Base-by-base conservation (phyloP, 345 rosid genomes). In the Lepidium sativum region DNA sequence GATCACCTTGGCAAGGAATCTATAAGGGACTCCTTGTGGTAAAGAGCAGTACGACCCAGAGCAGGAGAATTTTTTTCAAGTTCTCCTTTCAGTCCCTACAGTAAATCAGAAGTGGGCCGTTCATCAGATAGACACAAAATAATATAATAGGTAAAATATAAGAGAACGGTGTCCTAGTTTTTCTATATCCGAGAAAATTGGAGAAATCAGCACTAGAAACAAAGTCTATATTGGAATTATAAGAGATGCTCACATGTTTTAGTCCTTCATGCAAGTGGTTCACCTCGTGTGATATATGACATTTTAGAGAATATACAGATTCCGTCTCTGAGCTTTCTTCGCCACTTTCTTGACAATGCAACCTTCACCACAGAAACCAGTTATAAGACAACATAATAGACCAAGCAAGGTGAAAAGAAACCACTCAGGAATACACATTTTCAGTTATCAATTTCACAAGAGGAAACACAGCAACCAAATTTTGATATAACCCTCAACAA, bases 231-330 rank as follows among this genome's bases (percentile, higher is more conserved):
- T 16, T 18, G 9, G 16, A 55, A 29, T 53, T 45, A 52, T 32
- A 23, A 17, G 42, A 53, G 0, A 5, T 17, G 71, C 99, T 86
- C 69, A 86, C 99, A 85, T 90, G 74, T 74, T 82, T 94, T 73
- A 94, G 57, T 78, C 97, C 99, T 83, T 86, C 99, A 74, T 86
- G 99, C 86, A 91, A 75, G 78, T 95, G 99, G 80, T 95, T 95
- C 79, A 95, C 99, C 64, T 95, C 99, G 0, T 91, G 96, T 23
- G 96, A 91, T 76, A 95, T 95, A 72, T 95, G 99, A 79, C 99
- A 88, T 80, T 95, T 95, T 41, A 95, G 91, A 38, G 95, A 79
- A 80, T 90, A 86, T 32, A 87, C 86, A 21, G 94, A 85, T 67
- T 94, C 96, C 43, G 91, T 42, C 78, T 87, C 97, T 12, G 74